Evolutionary conservation across 495 filamentous ascomycete genomes (phyloP), one percentile per base, ranked within the genome.

Genomic region (Recurvomyces mirabilis): DNA sequence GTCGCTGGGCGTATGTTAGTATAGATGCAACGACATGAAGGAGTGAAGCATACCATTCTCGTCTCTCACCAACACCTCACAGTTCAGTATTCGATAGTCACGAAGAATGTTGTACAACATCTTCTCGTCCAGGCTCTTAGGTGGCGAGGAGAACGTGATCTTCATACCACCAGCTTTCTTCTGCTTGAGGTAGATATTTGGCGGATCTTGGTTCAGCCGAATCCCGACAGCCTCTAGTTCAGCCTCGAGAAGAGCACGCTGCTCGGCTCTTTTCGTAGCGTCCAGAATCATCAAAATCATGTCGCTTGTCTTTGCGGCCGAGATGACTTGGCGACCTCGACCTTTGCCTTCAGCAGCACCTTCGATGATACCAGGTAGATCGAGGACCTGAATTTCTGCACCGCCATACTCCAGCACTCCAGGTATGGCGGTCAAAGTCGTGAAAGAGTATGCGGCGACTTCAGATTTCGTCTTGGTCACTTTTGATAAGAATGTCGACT

Each of bases 161-260:
- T 96, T 99, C 86, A 96, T 87, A 26, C 93, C 93, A 36, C 93
- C 93, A 5, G 93, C 85, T 58, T 94, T 96, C 65, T 99, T 99
- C 12, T 66, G 67, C 60, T 99, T 99, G n/a, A 99, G 73, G 60
- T 96, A 96, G 64, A 99, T 99, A 60, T 99, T 96, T 82, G 91
- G 91, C 33, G 89, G 87, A 38, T 93, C 81, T 54, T 84, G 72
- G 63, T 99, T 99, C 52, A 99, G 65, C 24, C 93, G 69, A 54
- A 99, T 99, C 7, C 93, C 93, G 11, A 99, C 93, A 29, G 93
- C 82, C 68, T 99, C 91, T 57, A 99, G 67, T 64, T 99, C 93
- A 0, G 78, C 82, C 59, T 99, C 93, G 17, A 99, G 64, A 24
- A 94, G 64, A 1, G 85, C 82, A 38, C 91, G 73, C 60, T 99